Base-by-base conservation (phyloP, 805 yeast genomes). In the Sungouiozyma ichnusensis region DNA sequence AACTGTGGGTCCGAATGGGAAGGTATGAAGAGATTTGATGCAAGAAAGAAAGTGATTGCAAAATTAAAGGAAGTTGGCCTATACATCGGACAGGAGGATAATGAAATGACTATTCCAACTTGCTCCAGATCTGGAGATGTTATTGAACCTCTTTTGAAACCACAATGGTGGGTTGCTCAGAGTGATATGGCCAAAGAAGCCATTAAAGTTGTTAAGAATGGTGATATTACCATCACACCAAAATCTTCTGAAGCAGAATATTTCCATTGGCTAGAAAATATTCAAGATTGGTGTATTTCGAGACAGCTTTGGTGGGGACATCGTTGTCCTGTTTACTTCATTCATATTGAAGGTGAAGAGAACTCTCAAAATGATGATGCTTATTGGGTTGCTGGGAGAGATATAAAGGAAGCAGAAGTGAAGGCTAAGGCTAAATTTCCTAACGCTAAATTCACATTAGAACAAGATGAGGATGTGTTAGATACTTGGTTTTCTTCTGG, bases 401-500 rank as follows among this genome's bases (percentile, higher is more conserved):
- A 67, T 45, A 60, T 73, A 41, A 87, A 76, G 52, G 97, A 92
- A 67, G 98, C 98, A 31, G 71, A 76, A 60, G 74, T 64, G 40
- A 87, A 86, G 70, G 97, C 97, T 34, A 66, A 67, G 24, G 69
- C 68, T 53, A 80, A 76, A 60, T 92, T 82, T 68, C 76, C 94
- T 15, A 76, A 73, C 45, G 68, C 69, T 57, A 78, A 73, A 47
- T 85, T 79, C 62, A 76, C 82, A 29, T 72, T 90, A 53, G 85
- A 81, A 60, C 97, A 92, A 70, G 98, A 92, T 66, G 97, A 90
- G 65, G 98, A 92, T 65, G 97, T 92, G 39, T 76, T 92, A 55
- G 98, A 92, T 67, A 92, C 98, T 15, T 92, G 98, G 98, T 92
- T 92, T 68, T 87, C 97, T 8, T 83, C 97, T 35, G 97, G 97